Evolutionary conservation across 2,329 filamentous ascomycete genomes (phyloP), one percentile per base, ranked within the genome.

Genomic region (Kalaharituber pfeilii): DNA sequence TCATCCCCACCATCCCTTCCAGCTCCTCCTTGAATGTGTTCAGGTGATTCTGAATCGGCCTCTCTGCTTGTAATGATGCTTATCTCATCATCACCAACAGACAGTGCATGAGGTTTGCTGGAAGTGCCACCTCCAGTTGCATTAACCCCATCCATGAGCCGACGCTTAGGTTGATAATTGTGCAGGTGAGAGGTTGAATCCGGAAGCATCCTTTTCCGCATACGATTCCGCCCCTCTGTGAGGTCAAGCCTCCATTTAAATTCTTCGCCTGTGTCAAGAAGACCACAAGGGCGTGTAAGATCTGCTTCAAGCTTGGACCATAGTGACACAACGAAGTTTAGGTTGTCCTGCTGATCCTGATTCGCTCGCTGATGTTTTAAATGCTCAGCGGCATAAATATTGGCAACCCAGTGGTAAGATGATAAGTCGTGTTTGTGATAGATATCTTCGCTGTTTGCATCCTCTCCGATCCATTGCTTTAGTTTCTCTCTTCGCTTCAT

Each of bases 341-440:
- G 76, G 63, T 88, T 89, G 65, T 98, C 91, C 62, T 95, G 87
- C 64, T 94, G 86, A 64, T 98, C 93, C 67, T 98, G 91, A 53
- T 87, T 70, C 15, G 85, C 76, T 58, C 91, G 77, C 66, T 96
- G 89, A 60, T 94, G 82, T 66, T 94, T 96, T 65, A 89, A 78
- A 60, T 91, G 82, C 66, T 98, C 91, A 0, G 89, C 86, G 50
- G 83, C 81, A 67, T 89, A 91, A 39, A 98, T 94, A 63, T 94
- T 96, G 62, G 88, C 86, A 72, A 89, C 84, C 91, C 89, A 98
- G 56, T 89, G 82, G 39, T 79, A 82, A 54, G 91, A 89, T 0
- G 86, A 84, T 60, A 84, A 80, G 63, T 94, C 86, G 64, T 96
- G 89, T n/a, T 80, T 80, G 53, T 82, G 74, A 55, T 88, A 76